These are phyloP conservation scores for Auricularia heimuer DNA, from an alignment of 768 basidiomycete genomes.

Conservation along the genomic window DNA sequence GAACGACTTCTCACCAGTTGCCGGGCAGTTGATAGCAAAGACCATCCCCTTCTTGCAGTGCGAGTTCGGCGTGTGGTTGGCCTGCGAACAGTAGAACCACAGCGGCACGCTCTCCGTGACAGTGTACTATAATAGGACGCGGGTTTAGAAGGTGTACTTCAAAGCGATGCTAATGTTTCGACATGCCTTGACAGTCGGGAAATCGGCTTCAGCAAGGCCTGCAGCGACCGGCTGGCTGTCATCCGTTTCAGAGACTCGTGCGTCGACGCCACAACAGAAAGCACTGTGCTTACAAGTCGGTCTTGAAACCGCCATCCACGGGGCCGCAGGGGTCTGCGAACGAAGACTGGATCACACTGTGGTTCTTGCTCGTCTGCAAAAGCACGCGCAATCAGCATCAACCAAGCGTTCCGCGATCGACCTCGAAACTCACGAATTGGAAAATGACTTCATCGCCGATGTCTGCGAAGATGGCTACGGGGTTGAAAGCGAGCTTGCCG, in stretches of 20 bases:
- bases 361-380: conserved; percentile 41
- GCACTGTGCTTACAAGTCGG: conserved; percentile 40
- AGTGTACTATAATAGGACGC: conserved; percentile 5
- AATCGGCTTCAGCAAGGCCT: conserved; percentile 37
- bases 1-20: conserved; percentile 50
- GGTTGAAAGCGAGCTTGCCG: neutral
- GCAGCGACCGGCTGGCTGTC: conserved; percentile 42
- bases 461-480: conserved; percentile 20
- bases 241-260: conserved; percentile 7
- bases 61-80: conserved; percentile 35
- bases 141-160: neutral
- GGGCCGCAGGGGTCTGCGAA: conserved; percentile 51
- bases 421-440: conserved; percentile 28
- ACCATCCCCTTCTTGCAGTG: conserved; percentile 63
- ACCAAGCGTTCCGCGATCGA: too few relatives aligned
- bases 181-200: conserved; percentile 32
- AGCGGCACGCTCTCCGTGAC: conserved; percentile 27
- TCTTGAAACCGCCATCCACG: conserved; percentile 43
- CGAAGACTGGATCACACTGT: conserved; percentile 53
- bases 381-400: too few relatives aligned
- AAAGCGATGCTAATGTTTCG: conserved; percentile 11
- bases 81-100: conserved; percentile 38
- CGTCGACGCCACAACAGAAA: neutral
- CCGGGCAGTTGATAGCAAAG: conserved; percentile 53
- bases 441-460: conserved; percentile 53